Conservation (phyloP, 148 eudicot species). For the Oxyria digyna region DNA sequence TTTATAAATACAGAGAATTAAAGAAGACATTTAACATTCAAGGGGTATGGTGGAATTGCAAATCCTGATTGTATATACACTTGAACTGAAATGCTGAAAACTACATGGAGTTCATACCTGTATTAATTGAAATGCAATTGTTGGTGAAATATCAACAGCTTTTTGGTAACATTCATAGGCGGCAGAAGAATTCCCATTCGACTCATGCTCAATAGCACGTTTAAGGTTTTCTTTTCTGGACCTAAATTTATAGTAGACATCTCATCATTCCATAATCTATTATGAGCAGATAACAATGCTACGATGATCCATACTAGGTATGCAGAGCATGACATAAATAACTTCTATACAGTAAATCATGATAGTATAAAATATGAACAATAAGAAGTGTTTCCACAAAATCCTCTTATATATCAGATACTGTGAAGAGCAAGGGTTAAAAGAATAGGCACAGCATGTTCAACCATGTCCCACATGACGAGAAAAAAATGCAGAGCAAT, state of each 20-base stretch:
- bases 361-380: not conserved
- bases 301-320: not conserved
- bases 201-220: slow-evolving; percentile 89
- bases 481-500: not conserved
- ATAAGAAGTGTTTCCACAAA: not conserved
- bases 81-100: not conserved
- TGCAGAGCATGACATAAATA: not conserved
- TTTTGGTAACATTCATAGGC: slow-evolving; percentile 93
- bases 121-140: slow-evolving; percentile 71
- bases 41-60: not conserved
- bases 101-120: slow-evolving; percentile 35
- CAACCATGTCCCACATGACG: not conserved
- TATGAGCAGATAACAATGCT: not conserved
- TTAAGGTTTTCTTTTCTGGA: slow-evolving; percentile 83
- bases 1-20: not conserved
- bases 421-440: not conserved
- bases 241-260: slow-evolving; percentile 26
- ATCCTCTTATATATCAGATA: not conserved
- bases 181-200: slow-evolving; percentile 68
- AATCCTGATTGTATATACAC: not conserved
- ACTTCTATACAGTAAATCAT: not conserved
- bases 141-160: slow-evolving; percentile 90
- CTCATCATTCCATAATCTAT: not conserved
- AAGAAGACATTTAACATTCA: not conserved
- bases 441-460: not conserved